Evolutionary conservation across 2,329 filamentous ascomycete species (phyloP).

Genomic region (Alternaria conjuncta): DNA sequence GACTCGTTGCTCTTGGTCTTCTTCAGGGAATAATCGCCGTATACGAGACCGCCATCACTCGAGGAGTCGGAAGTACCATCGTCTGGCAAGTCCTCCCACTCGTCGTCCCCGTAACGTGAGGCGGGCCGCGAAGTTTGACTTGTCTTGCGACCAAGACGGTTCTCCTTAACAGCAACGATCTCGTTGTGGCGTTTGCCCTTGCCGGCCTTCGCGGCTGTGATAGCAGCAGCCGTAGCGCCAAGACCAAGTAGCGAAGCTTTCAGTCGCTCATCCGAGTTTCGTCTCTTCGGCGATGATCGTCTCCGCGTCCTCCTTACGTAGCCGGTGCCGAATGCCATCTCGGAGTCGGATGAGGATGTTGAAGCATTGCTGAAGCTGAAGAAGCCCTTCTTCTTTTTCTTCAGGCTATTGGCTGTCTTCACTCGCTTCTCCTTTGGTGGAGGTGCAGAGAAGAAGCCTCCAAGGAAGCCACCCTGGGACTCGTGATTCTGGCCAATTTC

Average conservation of each 20-base stretch:
- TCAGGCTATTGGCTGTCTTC: conserved; percentile 29
- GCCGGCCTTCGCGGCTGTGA: conserved; percentile 51
- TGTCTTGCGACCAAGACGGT: conserved; percentile 28
- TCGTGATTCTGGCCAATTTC: conserved; percentile 68
- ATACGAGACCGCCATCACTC: conserved; percentile 66
- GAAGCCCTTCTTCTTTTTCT: conserved; percentile 54
- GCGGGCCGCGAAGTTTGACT: conserved; percentile 31
- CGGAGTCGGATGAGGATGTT: conserved; percentile 54
- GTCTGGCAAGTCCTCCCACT: conserved; percentile 51
- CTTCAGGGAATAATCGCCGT: conserved; percentile 57
- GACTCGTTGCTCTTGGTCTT: conserved; percentile 59
- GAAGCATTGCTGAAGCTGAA: conserved; percentile 58
- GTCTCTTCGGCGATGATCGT: conserved; percentile 40
- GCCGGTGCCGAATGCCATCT: conserved; percentile 55
- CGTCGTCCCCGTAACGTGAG: conserved; percentile 55
- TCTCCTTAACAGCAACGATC: conserved; percentile 45
- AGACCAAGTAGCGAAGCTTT: conserved; percentile 55
- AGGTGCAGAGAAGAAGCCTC: conserved; percentile 66
- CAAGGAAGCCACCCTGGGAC: conserved; percentile 52
- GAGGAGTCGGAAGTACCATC: conserved; percentile 50
- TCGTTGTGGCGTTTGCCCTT: conserved; percentile 39
- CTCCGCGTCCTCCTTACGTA: conserved; percentile 31
- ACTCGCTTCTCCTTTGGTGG: conserved; percentile 39
- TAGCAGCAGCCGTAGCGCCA: conserved; percentile 57
- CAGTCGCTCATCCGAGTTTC: conserved; percentile 54